Percentiles rank a stretch among this genome's conserved stretches.
Evolutionary conservation across 306 rosid genomes (phyloP).

Genomic region (Quillaja saponaria): DNA sequence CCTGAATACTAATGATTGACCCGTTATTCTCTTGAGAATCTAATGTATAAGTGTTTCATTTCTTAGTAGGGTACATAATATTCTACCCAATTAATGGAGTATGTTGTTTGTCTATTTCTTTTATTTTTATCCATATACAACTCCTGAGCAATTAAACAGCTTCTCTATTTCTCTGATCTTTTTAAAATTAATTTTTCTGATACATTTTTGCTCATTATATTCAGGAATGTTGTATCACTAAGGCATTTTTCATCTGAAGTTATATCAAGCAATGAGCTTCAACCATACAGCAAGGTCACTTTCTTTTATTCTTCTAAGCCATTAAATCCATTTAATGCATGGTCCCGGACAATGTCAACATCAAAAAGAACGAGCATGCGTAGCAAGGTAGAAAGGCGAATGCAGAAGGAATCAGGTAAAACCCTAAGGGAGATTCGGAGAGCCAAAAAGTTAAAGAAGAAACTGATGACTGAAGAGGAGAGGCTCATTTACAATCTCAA

Average conservation of each 20-base stretch:
- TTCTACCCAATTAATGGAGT: no score
- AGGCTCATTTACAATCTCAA: constrained; percentile 85
- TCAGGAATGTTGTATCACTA: constrained; percentile 51
- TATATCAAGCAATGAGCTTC: constrained; percentile 42
- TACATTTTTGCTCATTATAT: constrained; percentile 13
- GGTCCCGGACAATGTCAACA: constrained; percentile 71
- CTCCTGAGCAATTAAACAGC: neutral
- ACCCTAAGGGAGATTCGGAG: constrained; percentile 82
- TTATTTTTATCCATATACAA: neutral
- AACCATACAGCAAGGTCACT: constrained; percentile 33
- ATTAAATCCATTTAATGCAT: constrained; percentile 47
- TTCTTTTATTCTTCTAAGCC: constrained; percentile 33
- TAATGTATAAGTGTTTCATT: neutral
- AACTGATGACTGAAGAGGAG: constrained; percentile 94
- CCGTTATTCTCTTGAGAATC: no score
- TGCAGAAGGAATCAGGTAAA: constrained; percentile 91
- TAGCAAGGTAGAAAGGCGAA: constrained; percentile 86
- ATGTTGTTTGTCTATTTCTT: neutral
- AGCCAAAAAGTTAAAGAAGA: constrained; percentile 81
- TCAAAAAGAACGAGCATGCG: constrained; percentile 86
- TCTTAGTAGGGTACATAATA: neutral
- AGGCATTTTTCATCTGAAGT: constrained; percentile 33
- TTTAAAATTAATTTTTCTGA: constrained; percentile 20
- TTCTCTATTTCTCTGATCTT: neutral
- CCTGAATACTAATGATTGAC: no score